A percentile compares a stretch with the other conserved stretches of the same genome.
These are phyloP conservation scores for Xylaria venustula DNA, from an alignment of 495 filamentous ascomycete genomes.

Conservation along the genomic window DNA sequence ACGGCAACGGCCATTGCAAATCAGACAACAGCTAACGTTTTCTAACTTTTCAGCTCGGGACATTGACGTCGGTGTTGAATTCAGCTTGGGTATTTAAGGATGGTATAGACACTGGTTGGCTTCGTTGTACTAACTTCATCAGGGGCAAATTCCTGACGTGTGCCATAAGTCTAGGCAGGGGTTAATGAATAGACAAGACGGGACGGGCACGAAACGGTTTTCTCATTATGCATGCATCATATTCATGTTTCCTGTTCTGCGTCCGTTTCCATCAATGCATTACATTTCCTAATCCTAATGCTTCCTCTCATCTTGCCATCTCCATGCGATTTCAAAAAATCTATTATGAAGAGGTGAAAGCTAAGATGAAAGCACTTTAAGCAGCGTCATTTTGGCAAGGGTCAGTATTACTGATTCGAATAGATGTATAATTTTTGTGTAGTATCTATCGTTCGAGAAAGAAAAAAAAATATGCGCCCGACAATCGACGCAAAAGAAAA, in stretches of 20 bases:
- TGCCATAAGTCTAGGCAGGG: constrained; percentile 16
- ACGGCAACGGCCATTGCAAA: neutral
- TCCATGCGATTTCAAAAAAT: neutral
- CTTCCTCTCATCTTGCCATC: neutral
- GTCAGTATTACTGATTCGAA: neutral
- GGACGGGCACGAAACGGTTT: constrained; percentile 22
- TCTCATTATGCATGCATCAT: constrained; percentile 30
- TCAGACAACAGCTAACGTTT: constrained; percentile 4
- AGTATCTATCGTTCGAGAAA: neutral
- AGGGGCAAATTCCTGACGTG: constrained; percentile 16
- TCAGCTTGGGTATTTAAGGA: constrained; percentile 87
- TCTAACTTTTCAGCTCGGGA: constrained; percentile 66
- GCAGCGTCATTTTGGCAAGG: no score
- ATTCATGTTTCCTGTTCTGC: neutral
- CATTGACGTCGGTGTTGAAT: constrained; percentile 97
- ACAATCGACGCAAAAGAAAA: neutral
- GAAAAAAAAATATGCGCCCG: no score
- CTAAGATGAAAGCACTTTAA: neutral
- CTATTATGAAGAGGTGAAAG: neutral
- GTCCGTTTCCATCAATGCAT: constrained; percentile 6
- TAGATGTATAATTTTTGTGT: neutral
- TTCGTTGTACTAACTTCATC: constrained; percentile 35
- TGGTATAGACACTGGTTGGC: constrained; percentile 26
- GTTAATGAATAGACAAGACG: constrained; percentile 26
- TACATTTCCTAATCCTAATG: neutral